These are phyloP conservation scores for Shiraia bambusicola DNA, from an alignment of 2,329 filamentous ascomycete species.

Conservation along the genomic window DNA sequence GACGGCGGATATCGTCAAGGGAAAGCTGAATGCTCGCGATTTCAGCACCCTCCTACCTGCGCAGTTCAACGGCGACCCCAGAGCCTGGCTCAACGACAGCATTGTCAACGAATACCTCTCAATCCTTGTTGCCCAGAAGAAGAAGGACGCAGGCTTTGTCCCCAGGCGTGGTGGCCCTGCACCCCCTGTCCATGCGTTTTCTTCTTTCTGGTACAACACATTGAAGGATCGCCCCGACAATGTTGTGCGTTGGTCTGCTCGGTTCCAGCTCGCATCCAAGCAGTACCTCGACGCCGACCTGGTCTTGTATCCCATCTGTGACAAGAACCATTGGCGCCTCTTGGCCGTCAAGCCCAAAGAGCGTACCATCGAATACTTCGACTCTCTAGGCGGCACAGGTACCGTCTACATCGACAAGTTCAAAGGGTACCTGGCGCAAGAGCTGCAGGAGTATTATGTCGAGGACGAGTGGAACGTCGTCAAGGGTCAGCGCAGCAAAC, in stretches of 20 bases:
- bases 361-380: constrained; percentile 66
- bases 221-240: constrained; percentile 39
- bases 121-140: constrained; percentile 62
- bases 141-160: constrained; percentile 55
- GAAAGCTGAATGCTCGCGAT: constrained; percentile 57
- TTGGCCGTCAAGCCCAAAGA: constrained; percentile 64
- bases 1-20: constrained; percentile 10
- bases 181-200: constrained; percentile 64
- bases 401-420: constrained; percentile 24
- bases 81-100: constrained; percentile 74
- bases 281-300: constrained; percentile 67
- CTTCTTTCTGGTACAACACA: constrained; percentile 66
- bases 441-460: constrained; percentile 59
- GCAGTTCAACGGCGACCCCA: constrained; percentile 45
- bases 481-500: constrained; percentile 49
- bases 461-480: constrained; percentile 62
- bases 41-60: constrained; percentile 59
- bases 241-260: constrained; percentile 53
- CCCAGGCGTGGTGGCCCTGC: constrained; percentile 57
- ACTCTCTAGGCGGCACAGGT: constrained; percentile 59
- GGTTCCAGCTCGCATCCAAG: constrained; percentile 34
- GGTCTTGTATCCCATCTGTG: constrained; percentile 70
- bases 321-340: constrained; percentile 68
- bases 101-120: constrained; percentile 68
- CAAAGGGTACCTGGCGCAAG: constrained; percentile 58